Percentiles rank a stretch among this genome's conserved stretches.
phyloP scores from a whole-genome alignment of 2,329 filamentous ascomycete species.

The Paecilomyces variotii region DNA sequence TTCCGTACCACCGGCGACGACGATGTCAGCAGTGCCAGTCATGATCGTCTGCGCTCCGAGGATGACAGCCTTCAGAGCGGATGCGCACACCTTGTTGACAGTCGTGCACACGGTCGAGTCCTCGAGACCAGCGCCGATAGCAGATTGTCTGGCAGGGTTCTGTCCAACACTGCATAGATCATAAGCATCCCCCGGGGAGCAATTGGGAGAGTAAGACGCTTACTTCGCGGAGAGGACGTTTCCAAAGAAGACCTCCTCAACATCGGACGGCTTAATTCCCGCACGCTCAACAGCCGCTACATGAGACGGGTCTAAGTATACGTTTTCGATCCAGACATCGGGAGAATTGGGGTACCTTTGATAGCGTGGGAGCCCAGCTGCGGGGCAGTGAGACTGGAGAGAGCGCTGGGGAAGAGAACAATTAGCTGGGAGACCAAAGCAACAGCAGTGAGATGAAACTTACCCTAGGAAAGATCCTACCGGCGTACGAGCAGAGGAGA shows the following conservation, averaged over 20 bases:
- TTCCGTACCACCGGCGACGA: conserved; percentile 91
- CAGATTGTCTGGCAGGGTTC: conserved; percentile 91
- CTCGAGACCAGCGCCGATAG: conserved; percentile 76
- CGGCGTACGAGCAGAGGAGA: conserved; percentile 83
- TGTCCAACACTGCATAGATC: conserved; percentile 66
- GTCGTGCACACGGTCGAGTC: conserved; percentile 78
- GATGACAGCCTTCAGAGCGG: conserved; percentile 86
- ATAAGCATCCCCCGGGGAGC: conserved; percentile 10
- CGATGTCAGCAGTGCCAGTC: conserved; percentile 83
- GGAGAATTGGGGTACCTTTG: conserved; percentile 56
- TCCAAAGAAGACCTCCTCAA: conserved; percentile 96
- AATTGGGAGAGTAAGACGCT: conserved; percentile 16
- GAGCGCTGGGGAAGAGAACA: conserved; percentile 51
- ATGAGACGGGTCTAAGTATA: conserved; percentile 1
- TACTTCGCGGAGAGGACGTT: conserved; percentile 97
- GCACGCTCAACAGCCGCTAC: conserved; percentile 73
- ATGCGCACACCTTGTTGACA: conserved; percentile 98
- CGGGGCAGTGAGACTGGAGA: conserved; percentile 76
- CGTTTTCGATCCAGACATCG: neutral
- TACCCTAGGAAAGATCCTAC: conserved; percentile 92
- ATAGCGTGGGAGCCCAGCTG: conserved; percentile 88
- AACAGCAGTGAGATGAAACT: conserved; percentile 20
- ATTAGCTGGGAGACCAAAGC: conserved; percentile 13
- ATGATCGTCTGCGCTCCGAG: conserved; percentile 96
- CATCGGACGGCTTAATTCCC: conserved; percentile 76